Percentiles rank a stretch among this genome's conserved stretches.
Evolutionary conservation across 1,284 basidiomycete genomes (phyloP).

Genomic region (Thecaphora frezii): DNA sequence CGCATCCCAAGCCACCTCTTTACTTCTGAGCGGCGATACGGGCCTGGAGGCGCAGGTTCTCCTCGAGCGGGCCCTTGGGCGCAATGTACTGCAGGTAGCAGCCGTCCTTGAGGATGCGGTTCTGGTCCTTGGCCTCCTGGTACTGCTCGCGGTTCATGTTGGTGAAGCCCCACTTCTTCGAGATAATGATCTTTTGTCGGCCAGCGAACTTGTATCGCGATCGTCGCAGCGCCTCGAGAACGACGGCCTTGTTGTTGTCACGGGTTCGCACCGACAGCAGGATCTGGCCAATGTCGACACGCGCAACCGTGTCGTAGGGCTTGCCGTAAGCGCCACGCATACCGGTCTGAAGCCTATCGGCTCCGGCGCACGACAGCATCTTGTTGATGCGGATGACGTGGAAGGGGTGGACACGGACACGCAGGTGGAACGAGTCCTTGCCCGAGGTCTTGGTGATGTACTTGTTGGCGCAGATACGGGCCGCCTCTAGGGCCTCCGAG

Average conservation of each 20-base stretch:
- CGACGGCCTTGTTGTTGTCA: constrained; percentile 81
- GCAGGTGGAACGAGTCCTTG: constrained; percentile 98
- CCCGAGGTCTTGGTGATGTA: constrained; percentile 97
- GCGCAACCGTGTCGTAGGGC: constrained; percentile 92
- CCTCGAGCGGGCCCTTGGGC: constrained; percentile 54
- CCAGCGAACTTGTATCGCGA: constrained; percentile 99
- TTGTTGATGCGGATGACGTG: constrained; percentile 99
- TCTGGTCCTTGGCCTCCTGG: constrained; percentile 78
- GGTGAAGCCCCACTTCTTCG: constrained; percentile 77
- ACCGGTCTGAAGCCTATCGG: constrained; percentile 93
- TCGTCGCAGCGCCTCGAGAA: constrained; percentile 82
- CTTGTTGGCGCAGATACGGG: constrained; percentile 99
- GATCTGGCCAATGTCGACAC: constrained; percentile 95
- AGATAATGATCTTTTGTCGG: constrained; percentile 95
- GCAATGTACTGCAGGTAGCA: constrained; percentile 59
- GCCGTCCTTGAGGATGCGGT: constrained; percentile 58
- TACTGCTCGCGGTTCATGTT: constrained; percentile 90
- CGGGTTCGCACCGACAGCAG: constrained; percentile 93
- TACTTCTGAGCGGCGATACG: constrained; percentile 57
- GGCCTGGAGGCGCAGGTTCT: constrained; percentile 56
- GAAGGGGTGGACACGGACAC: constrained; percentile 97
- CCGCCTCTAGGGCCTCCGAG: constrained; percentile 93
- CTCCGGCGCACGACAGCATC: constrained; percentile 98
- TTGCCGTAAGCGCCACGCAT: constrained; percentile 99
- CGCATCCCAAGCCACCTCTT: too few species aligned